Evolutionary conservation across 441 rosid species (phyloP), one percentile per base, ranked within the genome.

Genomic region (Breynia disticha): DNA sequence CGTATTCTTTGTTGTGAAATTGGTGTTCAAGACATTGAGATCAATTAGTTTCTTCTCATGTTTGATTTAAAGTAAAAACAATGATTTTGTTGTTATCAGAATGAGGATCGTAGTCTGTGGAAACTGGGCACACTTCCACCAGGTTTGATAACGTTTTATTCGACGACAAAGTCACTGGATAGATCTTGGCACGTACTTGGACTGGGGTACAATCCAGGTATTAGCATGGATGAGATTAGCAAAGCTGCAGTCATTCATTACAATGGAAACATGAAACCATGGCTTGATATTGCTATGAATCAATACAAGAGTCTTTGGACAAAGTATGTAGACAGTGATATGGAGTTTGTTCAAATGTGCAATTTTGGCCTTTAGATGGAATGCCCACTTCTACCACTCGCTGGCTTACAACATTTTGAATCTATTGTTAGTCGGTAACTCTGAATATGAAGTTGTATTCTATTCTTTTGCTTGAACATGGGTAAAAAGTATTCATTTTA

Each of bases 341-440:
- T 51, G 55, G 55, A 51, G 55, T 51, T 51, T 32, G 39, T 51
- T n/a, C 55, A 51, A 39, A 51, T 51, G 55, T 51, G 55, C 55
- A 51, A 51, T 51, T 51, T 51, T 24, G 55, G 55, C 55, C 55
- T 51, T n/a, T 51, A 51, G 55, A 22, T 51, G 55, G 35, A 28
- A 9, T 28, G 8, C 8, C 8, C 8, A 28, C 35, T 28, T 28
- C 35, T 28, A 28, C 3, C 8, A 28, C 35, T 4, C 8, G 35
- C 35, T 28, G 35, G 8, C 32, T 28, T 28, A 28, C 35, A 28
- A 28, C 7, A 28, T 28, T 2, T 28, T 28, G 35, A 9, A 28
- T 28, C 35, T 28, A 9, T 3, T 28, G 35, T 28, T 28, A 28
- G 35, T 28, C 3, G 4, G 35, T 28, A 2, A 28, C 35, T 28